Evolutionary conservation across 352 stramenopile species (phyloP), one percentile per base, ranked within the genome.

Genomic region (Aphanomyces stellatus): DNA sequence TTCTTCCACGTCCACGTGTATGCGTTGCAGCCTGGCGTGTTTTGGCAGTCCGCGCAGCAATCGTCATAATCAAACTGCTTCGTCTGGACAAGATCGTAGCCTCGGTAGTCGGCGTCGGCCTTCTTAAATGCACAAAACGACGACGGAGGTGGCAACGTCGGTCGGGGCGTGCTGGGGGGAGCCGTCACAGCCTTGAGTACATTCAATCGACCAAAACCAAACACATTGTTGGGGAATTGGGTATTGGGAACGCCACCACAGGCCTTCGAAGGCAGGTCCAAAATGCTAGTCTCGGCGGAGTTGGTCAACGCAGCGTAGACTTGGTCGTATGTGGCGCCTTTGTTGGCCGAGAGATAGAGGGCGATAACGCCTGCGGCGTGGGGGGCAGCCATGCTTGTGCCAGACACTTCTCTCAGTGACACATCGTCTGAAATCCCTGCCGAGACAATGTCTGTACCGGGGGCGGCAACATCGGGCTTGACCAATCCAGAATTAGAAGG

Each of bases 291-390:
- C n/a, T 61, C 51, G 24, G 62, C 41, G 59, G 79, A 87, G 22
- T 70, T 67, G 62, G 85, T 73, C 76, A 90, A 76, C 30, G 81
- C 84, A 8, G 70, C 71, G 4, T 43, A 43, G 8, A 43, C 37
- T 43, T 43, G 37, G 37, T 43, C 37, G 37, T 43, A 43, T 17
- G 37, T 43, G 37, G 37, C 37, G 37, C 37, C 37, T 43, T 43
- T 8, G 37, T 43, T 43, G 37, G 37, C 37, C 8, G 37, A 43
- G 8, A 43, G 17, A 17, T 43, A 43, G 8, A 43, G 17, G 37
- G 37, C 37, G 37, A 43, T 43, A n/a, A n/a, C n/a, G n/a, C n/a
- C n/a, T n/a, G n/a, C n/a, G n/a, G n/a, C n/a, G n/a, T n/a, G n/a
- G n/a, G 37, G 37, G 8, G 37, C 17, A 43, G 37, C 37, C 37